phyloP scores from a whole-genome alignment of 2,329 filamentous ascomycete species.

The Cytospora paraplurivora region DNA sequence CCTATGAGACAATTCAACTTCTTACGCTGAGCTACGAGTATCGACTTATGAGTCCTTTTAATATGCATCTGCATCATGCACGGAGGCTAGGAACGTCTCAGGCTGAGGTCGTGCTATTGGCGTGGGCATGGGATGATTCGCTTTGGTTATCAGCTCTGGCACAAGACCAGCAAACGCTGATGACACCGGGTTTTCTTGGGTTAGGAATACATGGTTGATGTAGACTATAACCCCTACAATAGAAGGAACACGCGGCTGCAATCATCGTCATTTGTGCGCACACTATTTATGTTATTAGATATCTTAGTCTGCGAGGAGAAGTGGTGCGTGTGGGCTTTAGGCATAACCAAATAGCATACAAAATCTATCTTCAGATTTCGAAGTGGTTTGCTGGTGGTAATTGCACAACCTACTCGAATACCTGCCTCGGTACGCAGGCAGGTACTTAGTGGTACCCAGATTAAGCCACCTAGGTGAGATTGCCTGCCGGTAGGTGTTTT shows the following conservation, averaged over 20 bases:
- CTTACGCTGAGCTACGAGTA: slow-evolving; percentile 21
- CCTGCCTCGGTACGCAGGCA: no score
- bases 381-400: neutral
- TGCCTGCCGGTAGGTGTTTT: neutral
- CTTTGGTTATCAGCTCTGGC: slow-evolving; percentile 19
- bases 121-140: slow-evolving; percentile 19
- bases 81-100: slow-evolving; percentile 14
- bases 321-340: neutral
- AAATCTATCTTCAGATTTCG: neutral
- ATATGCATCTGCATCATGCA: slow-evolving; percentile 29
- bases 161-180: neutral
- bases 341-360: neutral
- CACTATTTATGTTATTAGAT: neutral
- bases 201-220: slow-evolving; percentile 19
- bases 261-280: slow-evolving; percentile 3
- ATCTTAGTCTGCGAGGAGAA: neutral
- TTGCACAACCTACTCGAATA: no score
- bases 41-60: slow-evolving; percentile 25
- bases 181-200: slow-evolving; percentile 11
- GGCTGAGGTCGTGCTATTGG: slow-evolving; percentile 20
- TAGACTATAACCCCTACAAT: slow-evolving; percentile 24
- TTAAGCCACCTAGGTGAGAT: no score
- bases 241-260: slow-evolving; percentile 18
- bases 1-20: slow-evolving; percentile 19
- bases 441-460: no score